A percentile compares a stretch with the other conserved stretches of the same genome.
These are phyloP conservation scores for Mycena olivaceomarginata DNA, from an alignment of 768 basidiomycete genomes.

Conservation along the genomic window DNA sequence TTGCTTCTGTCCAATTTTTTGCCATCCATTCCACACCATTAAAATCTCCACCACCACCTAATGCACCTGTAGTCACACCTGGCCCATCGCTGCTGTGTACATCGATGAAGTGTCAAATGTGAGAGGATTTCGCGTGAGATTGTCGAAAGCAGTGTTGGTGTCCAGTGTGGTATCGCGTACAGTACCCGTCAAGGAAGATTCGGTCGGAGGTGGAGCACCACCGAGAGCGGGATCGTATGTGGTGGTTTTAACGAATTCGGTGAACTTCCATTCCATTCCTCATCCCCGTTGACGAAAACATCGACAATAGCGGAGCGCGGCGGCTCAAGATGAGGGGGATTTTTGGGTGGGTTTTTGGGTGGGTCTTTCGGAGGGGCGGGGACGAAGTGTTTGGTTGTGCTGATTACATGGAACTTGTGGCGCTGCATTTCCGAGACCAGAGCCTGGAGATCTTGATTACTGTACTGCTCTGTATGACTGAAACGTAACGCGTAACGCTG, in stretches of 20 bases:
- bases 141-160: conserved; percentile 45
- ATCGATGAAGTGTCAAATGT: conserved; percentile 40
- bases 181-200: background rate
- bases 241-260: conserved; percentile 45
- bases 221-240: conserved; percentile 48
- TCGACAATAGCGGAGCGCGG: conserved; percentile 15
- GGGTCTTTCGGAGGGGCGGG: background rate
- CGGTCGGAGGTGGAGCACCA: conserved; percentile 43
- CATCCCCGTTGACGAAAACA: conserved; percentile 11
- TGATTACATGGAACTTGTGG: conserved; percentile 30
- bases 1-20: too few species aligned
- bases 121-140: conserved; percentile 24
- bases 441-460: conserved; percentile 45
- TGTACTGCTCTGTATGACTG: too few species aligned
- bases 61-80: conserved; percentile 20
- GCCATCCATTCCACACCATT: background rate
- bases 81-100: conserved; percentile 36
- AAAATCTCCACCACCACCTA: conserved; percentile 44
- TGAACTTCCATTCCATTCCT: conserved; percentile 46
- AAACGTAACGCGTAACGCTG: too few species aligned
- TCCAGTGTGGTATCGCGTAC: conserved; percentile 25
- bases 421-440: conserved; percentile 47
- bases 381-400: conserved; percentile 12
- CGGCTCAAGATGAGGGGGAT: background rate
- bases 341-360: background rate